Percentiles rank a stretch among this genome's conserved stretches.
Conservation (phyloP, 345 rosid species). For the Sonneratia alba region DNA sequence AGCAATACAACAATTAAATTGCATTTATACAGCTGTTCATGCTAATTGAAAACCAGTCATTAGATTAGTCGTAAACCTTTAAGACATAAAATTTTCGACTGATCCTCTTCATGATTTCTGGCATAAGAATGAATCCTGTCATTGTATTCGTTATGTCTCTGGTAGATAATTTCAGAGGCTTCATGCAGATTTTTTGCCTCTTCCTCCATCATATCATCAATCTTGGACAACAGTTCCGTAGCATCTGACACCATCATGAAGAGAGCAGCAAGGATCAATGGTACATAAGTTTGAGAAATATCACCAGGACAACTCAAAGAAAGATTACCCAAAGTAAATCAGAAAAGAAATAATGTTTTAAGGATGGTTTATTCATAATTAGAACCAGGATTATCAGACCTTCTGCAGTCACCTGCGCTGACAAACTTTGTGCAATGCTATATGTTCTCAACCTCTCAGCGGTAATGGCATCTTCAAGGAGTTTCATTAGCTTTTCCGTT, state of each 20-base stretch:
- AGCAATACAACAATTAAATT: background rate
- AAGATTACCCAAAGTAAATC: background rate
- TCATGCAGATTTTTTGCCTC: constrained; percentile 54
- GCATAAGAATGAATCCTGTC: constrained; percentile 38
- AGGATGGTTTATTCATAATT: constrained; percentile 9
- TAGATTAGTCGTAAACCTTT: constrained; percentile 36
- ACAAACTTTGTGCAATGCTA: constrained; percentile 36
- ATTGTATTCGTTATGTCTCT: constrained; percentile 53
- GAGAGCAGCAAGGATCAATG: background rate
- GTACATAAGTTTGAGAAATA: background rate
- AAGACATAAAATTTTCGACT: constrained; percentile 59
- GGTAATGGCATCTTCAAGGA: constrained; percentile 50
- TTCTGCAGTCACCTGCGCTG: constrained; percentile 40
- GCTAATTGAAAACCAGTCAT: background rate
- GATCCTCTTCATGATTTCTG: constrained; percentile 47
- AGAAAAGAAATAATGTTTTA: constrained; percentile 12
- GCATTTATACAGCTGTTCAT: background rate
- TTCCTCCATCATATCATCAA: constrained; percentile 75
- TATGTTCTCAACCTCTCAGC: constrained; percentile 53
- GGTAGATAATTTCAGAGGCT: constrained; percentile 49
- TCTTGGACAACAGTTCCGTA: constrained; percentile 43
- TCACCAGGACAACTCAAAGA: background rate
- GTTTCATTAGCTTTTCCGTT: constrained; percentile 56
- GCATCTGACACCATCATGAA: constrained; percentile 34
- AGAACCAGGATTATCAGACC: constrained; percentile 39